These are phyloP conservation scores for Rhododendron mucronatum DNA, from an alignment of 148 eudicot genomes.

Conservation along the genomic window DNA sequence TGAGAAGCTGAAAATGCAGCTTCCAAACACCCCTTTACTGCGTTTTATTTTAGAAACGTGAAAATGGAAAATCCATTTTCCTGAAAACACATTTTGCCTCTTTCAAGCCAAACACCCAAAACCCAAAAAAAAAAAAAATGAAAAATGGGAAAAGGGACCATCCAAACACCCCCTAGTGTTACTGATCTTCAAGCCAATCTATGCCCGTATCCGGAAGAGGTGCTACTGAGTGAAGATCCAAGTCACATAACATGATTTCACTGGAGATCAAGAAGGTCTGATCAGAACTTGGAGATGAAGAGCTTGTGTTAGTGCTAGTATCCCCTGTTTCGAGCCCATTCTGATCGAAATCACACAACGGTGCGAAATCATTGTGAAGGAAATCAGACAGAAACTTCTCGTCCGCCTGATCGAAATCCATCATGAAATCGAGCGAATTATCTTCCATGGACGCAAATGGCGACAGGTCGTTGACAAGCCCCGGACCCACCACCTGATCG, in stretches of 20 bases:
- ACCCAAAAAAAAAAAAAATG: too few relatives aligned
- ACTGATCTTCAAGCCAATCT: constrained; percentile 1
- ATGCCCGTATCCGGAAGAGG: not conserved
- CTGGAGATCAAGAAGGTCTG: not conserved
- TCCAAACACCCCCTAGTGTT: not conserved
- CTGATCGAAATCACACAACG: not conserved
- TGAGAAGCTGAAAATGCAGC: too few relatives aligned
- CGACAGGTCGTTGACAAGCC: too few relatives aligned
- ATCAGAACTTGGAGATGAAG: not conserved
- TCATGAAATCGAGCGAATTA: not conserved
- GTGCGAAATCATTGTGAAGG: constrained; percentile 3
- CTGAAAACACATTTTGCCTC: too few relatives aligned
- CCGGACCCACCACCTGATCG: not conserved
- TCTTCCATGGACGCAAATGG: not conserved
- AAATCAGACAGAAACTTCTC: constrained; percentile 12
- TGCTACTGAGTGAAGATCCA: not conserved
- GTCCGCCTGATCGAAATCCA: constrained; percentile 11
- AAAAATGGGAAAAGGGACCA: too few relatives aligned
- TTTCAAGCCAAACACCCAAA: too few relatives aligned
- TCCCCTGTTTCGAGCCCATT: not conserved
- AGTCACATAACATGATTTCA: not conserved
- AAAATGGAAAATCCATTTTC: too few relatives aligned
- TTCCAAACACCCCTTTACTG: too few relatives aligned
- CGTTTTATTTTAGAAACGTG: too few relatives aligned
- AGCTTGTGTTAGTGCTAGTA: not conserved